phyloP scores from a whole-genome alignment of 2,329 filamentous ascomycete species.

The Zopfia rhizophila region DNA sequence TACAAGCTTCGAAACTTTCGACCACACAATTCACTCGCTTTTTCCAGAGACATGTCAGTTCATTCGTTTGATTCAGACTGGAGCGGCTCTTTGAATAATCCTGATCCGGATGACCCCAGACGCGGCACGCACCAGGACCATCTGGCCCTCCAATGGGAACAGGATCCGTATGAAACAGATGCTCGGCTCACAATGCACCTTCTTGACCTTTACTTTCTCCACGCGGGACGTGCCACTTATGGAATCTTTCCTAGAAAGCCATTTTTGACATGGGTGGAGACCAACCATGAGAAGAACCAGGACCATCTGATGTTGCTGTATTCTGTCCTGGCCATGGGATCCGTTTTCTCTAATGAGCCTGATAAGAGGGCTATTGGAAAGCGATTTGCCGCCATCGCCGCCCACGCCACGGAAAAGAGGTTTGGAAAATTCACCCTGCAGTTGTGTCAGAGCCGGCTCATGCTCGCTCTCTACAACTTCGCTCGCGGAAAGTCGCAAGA shows the following conservation, averaged over 20 bases:
- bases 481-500: constrained; percentile 68
- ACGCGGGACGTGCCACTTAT: constrained; percentile 65
- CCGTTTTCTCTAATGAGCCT: constrained; percentile 62
- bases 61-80: constrained; percentile 47
- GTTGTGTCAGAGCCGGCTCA: constrained; percentile 73
- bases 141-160: constrained; percentile 55
- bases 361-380: constrained; percentile 59
- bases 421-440: constrained; percentile 68
- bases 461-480: constrained; percentile 74
- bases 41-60: constrained; percentile 44
- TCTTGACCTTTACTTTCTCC: constrained; percentile 66
- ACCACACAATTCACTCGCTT: constrained; percentile 31
- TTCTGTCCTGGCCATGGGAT: constrained; percentile 67
- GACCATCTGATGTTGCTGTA: constrained; percentile 71
- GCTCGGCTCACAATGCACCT: constrained; percentile 62
- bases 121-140: constrained; percentile 46
- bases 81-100: constrained; percentile 42
- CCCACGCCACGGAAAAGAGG: constrained; percentile 65
- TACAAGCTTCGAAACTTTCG: constrained; percentile 40
- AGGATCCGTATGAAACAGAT: constrained; percentile 65
- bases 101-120: constrained; percentile 38
- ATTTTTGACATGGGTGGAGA: constrained; percentile 66
- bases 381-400: constrained; percentile 65
- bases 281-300: constrained; percentile 58
- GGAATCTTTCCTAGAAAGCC: constrained; percentile 65